Conservation (phyloP, 2,329 filamentous ascomycete species). For the Phaeophleospora eucalypticola region DNA sequence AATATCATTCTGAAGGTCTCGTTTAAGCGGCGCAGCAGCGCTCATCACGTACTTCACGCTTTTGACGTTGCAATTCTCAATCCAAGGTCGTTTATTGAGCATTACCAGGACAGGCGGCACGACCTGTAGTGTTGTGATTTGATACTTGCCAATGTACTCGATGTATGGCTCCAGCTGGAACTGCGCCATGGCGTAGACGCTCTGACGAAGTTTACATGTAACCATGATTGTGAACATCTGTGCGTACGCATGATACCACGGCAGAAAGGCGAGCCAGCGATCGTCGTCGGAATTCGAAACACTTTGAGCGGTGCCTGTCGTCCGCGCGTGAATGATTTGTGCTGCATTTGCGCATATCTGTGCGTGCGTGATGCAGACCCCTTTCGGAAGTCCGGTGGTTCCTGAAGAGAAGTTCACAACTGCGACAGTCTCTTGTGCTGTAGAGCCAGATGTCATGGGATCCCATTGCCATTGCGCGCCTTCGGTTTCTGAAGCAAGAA, state of each 20-base stretch:
- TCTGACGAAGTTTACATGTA: conserved; percentile 51
- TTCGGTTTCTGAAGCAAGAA: conserved; percentile 52
- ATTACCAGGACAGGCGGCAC: conserved; percentile 74
- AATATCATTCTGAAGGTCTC: conserved; percentile 1
- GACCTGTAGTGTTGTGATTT: conserved; percentile 61
- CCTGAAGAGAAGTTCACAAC: conserved; percentile 76
- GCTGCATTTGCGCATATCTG: conserved; percentile 66
- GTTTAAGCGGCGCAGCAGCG: conserved; percentile 13
- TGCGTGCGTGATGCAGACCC: conserved; percentile 74
- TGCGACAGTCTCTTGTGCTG: conserved; percentile 52
- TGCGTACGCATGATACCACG: conserved; percentile 57
- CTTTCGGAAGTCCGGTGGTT: conserved; percentile 79
- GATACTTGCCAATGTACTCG: conserved; percentile 61
- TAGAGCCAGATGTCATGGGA: conserved; percentile 48
- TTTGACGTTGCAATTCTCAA: conserved; percentile 56
- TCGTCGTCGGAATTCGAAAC: conserved; percentile 50
- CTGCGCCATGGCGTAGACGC: conserved; percentile 68
- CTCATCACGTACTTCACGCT: conserved; percentile 12
- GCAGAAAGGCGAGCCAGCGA: conserved; percentile 63
- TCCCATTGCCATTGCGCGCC: conserved; percentile 62
- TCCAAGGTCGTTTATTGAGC: conserved; percentile 66
- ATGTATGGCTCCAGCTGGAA: conserved; percentile 62
- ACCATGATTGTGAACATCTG: conserved; percentile 68
- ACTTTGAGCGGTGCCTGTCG: conserved; percentile 48
- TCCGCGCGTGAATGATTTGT: background rate